Base-by-base conservation (phyloP, 2,329 filamentous ascomycete species). In the Xylaria sp. region DNA sequence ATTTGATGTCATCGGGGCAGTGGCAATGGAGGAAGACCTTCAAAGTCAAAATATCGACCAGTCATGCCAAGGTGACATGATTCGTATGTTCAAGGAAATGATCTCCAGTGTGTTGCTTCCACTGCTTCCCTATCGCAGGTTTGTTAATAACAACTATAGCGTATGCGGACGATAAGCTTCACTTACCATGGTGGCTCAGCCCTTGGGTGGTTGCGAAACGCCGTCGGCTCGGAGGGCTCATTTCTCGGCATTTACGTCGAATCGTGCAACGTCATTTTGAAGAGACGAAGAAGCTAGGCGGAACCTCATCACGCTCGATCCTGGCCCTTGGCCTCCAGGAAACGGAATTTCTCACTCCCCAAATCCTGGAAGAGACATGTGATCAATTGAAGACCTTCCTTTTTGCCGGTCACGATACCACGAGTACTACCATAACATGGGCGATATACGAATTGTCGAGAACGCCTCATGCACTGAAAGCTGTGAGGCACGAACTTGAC, bases 361-460 rank as follows among this genome's bases (percentile, higher is more conserved):
- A 70, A 5, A 52, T 75, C 10, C 35, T 78, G 11, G 37, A 69
- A 15, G 65, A 71, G 38, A 76, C 74, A 3, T 71, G 70, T 35
- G 74, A 78, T 54, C 76, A 78, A 61, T 64, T 80, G 31, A 76
- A 75, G 52, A 73, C 74, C 0, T 79, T 80, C 62, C 66, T 79
- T 11, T 77, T 80, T 38, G 77, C 76, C 2, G 77, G 78, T 3
- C 78, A 79, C 44, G 77, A 80, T 62, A 79, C 78, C 3, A 78
- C 77, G 1, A 74, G 73, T 35, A 75, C 73, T 60, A 67, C 74
- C 1, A 65, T 79, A 1, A 69, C 74, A 9, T 79, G 76, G 75
- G 64, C 70, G 0, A 71, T 76, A 21, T 78, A 79, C 62, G 71
- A 78, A 56, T 71, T 80, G 0, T 72, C 73, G 3, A 71, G 71